Percentiles rank a stretch among this genome's conserved stretches.
Conservation (phyloP, 768 basidiomycete genomes). For the Cyclocybe cylindracea region DNA sequence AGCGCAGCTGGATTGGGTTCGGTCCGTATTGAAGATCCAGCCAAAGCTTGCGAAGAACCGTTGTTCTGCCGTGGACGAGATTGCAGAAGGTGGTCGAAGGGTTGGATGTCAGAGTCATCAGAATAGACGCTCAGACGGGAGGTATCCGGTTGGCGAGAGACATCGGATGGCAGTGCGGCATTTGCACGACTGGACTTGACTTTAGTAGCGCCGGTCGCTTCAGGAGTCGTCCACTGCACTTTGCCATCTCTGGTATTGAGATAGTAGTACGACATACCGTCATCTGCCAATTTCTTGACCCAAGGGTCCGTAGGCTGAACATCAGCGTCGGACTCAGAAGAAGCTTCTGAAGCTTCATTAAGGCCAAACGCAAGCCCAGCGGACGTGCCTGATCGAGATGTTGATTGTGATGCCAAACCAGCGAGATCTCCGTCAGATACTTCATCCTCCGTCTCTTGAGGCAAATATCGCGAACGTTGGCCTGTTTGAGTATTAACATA, state of each 20-base stretch:
- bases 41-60: conserved; percentile 19
- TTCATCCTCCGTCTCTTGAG: conserved; percentile 69
- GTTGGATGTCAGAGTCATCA: conserved; percentile 76
- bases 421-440: conserved; percentile 64
- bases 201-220: conserved; percentile 25
- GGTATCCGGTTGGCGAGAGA: conserved; percentile 31
- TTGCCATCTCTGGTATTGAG: conserved; percentile 69
- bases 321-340: conserved; percentile 35
- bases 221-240: conserved; percentile 71
- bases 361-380: conserved; percentile 50
- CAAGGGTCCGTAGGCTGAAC: conserved; percentile 78
- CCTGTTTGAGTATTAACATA: conserved; percentile 92
- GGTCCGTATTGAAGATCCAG: conserved; percentile 11
- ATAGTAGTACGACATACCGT: conserved; percentile 81
- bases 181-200: conserved; percentile 21
- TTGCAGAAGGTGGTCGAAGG: conserved; percentile 35
- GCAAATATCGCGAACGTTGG: conserved; percentile 82
- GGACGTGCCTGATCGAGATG: conserved; percentile 55
- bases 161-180: conserved; percentile 20
- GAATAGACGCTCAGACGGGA: conserved; percentile 69
- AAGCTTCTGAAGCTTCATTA: conserved; percentile 35
- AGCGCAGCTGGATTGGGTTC: conserved; percentile 21
- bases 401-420: conserved; percentile 56
- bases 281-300: conserved; percentile 78
- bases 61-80: conserved; percentile 28